Base-by-base conservation (phyloP, 352 stramenopile genomes). In the Phytophthora sp. region DNA sequence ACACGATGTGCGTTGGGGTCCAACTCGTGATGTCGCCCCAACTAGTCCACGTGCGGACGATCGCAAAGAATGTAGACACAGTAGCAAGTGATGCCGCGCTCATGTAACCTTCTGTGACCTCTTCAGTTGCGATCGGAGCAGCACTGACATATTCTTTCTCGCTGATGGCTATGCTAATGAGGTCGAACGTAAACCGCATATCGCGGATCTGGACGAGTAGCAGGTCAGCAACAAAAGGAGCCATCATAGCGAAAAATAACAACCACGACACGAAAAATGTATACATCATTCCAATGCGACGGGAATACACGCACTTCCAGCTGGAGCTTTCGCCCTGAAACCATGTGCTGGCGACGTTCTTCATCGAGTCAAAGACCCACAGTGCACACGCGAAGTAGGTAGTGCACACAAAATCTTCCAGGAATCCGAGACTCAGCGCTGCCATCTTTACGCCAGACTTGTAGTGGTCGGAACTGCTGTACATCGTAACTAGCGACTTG, bases 131-230 rank as follows among this genome's bases (percentile, higher is more conserved):
- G 17, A 41, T 41, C 3, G 34, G 34, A 17, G 34, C 34, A 17
- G 34, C 34, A 17, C 34, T 41, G 34, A 20, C n/a, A 17, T 41
- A 41, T 5, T 41, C 20, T 17, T 17, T 41, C 34, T 41, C 34
- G 32, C 24, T 55, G 20, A 62, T 65, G 31, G 62, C 65, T 13
- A 64, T 39, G 30, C 65, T 73, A 24, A 79, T 56, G 23, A 77
- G 71, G 17, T 77, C 71, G 17, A 74, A 72, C 48, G 68, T 80
- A 57, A 80, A 73, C 24, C 75, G 69, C 38, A 68, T 63, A 15
- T 69, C 27, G 0, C 64, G 65, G 0, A 61, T 54, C 4, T 58
- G 65, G 18, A 84, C 28, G 17, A 79, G 42, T 39, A 78, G 21
- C 28, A 60, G 38, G 31, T 82, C 72, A 1, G 66, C 61, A 5